These are phyloP conservation scores for Chlamydomonas incerta DNA, from an alignment of 139 green algal genomes.

Conservation along the genomic window DNA sequence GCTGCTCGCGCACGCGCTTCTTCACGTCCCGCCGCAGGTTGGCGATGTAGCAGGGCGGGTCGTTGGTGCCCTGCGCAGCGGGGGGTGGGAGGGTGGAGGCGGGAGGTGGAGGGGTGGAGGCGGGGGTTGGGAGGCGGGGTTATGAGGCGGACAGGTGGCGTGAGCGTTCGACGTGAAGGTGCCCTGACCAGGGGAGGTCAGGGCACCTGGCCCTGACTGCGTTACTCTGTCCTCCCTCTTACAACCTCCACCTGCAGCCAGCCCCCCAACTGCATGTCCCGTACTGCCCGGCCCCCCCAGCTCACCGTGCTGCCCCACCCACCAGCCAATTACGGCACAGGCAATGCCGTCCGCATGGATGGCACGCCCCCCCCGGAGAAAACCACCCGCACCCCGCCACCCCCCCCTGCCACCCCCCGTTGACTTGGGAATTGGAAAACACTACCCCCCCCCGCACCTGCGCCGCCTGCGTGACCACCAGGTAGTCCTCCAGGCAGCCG, in stretches of 20 bases:
- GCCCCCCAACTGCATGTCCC: too few relatives aligned
- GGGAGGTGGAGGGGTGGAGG: too few relatives aligned
- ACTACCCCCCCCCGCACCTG: not conserved
- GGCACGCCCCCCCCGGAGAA: too few relatives aligned
- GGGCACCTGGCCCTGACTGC: too few relatives aligned
- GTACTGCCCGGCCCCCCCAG: not conserved
- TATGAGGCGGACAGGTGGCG: not conserved
- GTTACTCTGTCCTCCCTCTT: too few relatives aligned
- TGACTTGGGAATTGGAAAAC: too few relatives aligned
- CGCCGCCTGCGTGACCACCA: slow-evolving; percentile 9
- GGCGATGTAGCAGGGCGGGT: slow-evolving; percentile 44
- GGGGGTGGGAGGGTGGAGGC: not conserved
- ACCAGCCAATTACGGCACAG: too few relatives aligned
- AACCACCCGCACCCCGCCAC: too few relatives aligned
- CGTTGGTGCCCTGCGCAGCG: slow-evolving; percentile 38
- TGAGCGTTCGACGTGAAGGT: not conserved
- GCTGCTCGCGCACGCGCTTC: slow-evolving; percentile 19
- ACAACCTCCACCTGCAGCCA: too few relatives aligned
- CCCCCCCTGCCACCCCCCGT: too few relatives aligned
- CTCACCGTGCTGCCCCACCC: not conserved
- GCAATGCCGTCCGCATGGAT: too few relatives aligned
- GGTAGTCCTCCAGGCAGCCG: slow-evolving; percentile 39
- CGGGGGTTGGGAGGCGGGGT: not conserved
- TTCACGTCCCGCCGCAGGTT: slow-evolving; percentile 20
- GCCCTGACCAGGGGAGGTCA: not conserved